Base-by-base conservation (phyloP, 1,284 basidiomycete species). In the Agaricales sp. region DNA sequence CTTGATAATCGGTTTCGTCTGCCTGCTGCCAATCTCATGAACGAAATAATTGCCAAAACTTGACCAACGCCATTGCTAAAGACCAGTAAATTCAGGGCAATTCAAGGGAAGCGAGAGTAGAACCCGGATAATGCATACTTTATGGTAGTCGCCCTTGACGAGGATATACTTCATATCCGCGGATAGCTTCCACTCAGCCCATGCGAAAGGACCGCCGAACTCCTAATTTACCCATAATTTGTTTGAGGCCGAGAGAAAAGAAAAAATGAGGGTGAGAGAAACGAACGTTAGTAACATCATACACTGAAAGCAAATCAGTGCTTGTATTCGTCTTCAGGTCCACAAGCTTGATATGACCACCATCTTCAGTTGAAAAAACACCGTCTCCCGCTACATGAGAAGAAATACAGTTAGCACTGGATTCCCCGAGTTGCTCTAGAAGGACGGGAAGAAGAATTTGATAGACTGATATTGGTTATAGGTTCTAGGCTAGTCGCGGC, bases 41-140 rank as follows among this genome's bases (percentile, higher is more conserved):
- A 98, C 72, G 65, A 88, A 96, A 59, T 92, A 93, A 63, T 94
- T 94, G 19, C 84, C 84, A 60, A 87, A 86, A 48, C 79, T 83
- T 4, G 92, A 96, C 63, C 87, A 78, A 30, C 95, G 77, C 92
- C 94, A 99, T 82, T 94, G 90, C 80, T 90, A 54, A 12, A 50
- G 46, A 30, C 22, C 21, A 11, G 49, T 3, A 22, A n/a, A n/a
- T n/a, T n/a, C n/a, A n/a, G n/a, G n/a, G n/a, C n/a, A n/a, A n/a
- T n/a, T n/a, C n/a, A n/a, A 16, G 13, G 45, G n/a, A 23, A 3
- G 16, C 19, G 12, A 14, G 24, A 46, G 18, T 0, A 3, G 44
- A 21, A 11, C 48, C 23, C 21, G 3, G 24, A 21, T 46, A 11
- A 11, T 39, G 8, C 54, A 43, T 51, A 85, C 88, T 73, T 94